Evolutionary conservation across 202 grass and related monocot species (phyloP).

Genomic region (Miscanthus sacchariflorus): DNA sequence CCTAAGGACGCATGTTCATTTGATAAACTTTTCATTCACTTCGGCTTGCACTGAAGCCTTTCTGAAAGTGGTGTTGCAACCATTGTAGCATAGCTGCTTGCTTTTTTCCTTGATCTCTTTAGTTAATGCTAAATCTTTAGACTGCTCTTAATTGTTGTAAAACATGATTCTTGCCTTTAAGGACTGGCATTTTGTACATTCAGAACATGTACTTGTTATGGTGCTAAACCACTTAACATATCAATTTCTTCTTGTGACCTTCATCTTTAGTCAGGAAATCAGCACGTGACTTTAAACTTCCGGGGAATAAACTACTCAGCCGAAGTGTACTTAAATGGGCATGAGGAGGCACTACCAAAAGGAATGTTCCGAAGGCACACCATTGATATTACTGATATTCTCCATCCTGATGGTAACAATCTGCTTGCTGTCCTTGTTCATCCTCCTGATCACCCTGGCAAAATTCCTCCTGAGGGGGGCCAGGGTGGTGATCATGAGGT

Average conservation of each 20-base stretch:
- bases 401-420: conserved; percentile 79
- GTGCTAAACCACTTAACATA: conserved; percentile 28
- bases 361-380: conserved; percentile 97
- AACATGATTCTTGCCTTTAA: conserved; percentile 16
- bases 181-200: background rate
- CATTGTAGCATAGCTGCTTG: background rate
- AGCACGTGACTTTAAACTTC: conserved; percentile 84
- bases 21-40: conserved; percentile 24
- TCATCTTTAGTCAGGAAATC: conserved; percentile 72
- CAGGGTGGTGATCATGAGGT: conserved; percentile 98
- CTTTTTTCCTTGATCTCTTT: conserved; percentile 23
- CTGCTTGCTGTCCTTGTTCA: conserved; percentile 89
- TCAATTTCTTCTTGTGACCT: conserved; percentile 10
- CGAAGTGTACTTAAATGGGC: conserved; percentile 88
- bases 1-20: background rate
- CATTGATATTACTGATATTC: conserved; percentile 85
- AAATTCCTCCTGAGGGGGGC: conserved; percentile 84
- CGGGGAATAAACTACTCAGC: conserved; percentile 97
- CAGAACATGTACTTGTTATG: conserved; percentile 12
- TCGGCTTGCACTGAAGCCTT: conserved; percentile 18
- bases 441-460: conserved; percentile 95
- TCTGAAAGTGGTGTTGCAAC: conserved; percentile 6
- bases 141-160: conserved; percentile 22
- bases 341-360: conserved; percentile 82
- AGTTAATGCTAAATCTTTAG: background rate